Conservation (phyloP, 495 filamentous ascomycete species). For the Hyaloscypha bicolor region DNA sequence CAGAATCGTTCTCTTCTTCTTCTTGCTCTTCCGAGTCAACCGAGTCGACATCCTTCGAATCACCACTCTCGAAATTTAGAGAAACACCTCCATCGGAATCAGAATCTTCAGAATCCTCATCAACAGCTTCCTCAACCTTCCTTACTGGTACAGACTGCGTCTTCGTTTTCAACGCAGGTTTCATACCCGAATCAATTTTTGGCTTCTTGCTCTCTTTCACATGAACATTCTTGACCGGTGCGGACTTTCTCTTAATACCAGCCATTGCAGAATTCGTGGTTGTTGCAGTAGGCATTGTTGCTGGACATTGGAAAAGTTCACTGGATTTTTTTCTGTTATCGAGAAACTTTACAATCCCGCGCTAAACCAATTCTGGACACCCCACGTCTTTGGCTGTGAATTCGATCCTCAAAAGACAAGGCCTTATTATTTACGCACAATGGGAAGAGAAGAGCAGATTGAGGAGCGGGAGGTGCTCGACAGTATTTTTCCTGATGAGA, state of each 20-base stretch:
- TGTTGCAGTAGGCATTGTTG: slow-evolving; percentile 33
- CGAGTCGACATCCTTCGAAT: slow-evolving; percentile 20
- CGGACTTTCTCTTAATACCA: slow-evolving; percentile 32
- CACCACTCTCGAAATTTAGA: slow-evolving; percentile 35
- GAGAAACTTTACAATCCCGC: background rate
- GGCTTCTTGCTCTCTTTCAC: slow-evolving; percentile 45
- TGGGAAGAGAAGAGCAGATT: slow-evolving; percentile 92
- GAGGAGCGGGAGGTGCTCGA: slow-evolving; percentile 97
- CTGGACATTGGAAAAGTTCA: background rate
- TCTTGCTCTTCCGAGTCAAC: slow-evolving; percentile 19
- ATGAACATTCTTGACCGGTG: slow-evolving; percentile 21
- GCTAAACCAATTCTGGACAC: slow-evolving; percentile 19
- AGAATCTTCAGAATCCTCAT: slow-evolving; percentile 34
- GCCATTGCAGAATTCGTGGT: slow-evolving; percentile 28
- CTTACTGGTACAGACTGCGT: slow-evolving; percentile 12
- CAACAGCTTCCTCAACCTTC: slow-evolving; percentile 19
- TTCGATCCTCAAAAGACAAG: background rate
- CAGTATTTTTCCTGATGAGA: slow-evolving; percentile 98
- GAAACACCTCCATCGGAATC: slow-evolving; percentile 41
- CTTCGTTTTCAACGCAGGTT: slow-evolving; percentile 22
- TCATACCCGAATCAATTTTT: slow-evolving; percentile 36
- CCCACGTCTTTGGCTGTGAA: background rate
- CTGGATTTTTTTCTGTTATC: slow-evolving; percentile 18
- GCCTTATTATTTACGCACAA: slow-evolving; percentile 41
- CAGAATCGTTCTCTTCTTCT: slow-evolving; percentile 17